Evolutionary conservation across 2,329 filamentous ascomycete species (phyloP).

Genomic region (Sarocladium brachiariae): DNA sequence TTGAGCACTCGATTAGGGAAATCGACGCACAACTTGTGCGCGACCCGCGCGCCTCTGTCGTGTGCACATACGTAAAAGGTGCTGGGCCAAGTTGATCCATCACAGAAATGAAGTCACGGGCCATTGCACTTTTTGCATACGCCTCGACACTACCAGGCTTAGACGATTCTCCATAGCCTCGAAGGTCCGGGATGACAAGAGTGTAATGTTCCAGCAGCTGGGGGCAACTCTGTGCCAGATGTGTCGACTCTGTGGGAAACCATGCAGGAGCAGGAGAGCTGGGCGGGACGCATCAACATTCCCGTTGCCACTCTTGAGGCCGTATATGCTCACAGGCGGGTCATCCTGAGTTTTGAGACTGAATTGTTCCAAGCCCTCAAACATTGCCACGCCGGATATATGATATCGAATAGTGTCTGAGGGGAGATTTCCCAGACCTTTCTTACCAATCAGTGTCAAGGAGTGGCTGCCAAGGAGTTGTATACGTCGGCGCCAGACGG

Average conservation of each 20-base stretch:
- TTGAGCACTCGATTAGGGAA: conserved; percentile 32
- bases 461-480: no score
- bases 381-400: no score
- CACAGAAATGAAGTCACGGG: conserved; percentile 35
- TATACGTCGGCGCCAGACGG: no score
- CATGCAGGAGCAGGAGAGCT: conserved; percentile 42
- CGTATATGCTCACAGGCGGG: conserved; percentile 35
- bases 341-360: conserved; percentile 28
- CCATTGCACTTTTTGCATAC: conserved; percentile 44
- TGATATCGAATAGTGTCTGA: no score
- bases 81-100: conserved; percentile 35
- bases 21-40: conserved; percentile 47
- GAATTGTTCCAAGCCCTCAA: conserved; percentile 31
- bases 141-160: conserved; percentile 29
- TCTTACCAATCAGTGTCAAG: no score
- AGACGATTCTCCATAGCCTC: conserved; percentile 44
- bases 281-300: conserved; percentile 23
- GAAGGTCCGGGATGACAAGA: conserved; percentile 40
- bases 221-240: conserved; percentile 44
- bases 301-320: conserved; percentile 27
- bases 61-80: conserved; percentile 45
- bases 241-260: conserved; percentile 44
- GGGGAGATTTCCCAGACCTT: no score
- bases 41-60: conserved; percentile 49
- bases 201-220: conserved; percentile 32